Conservation (phyloP, 2,329 filamentous ascomycete species). For the Monilinia laxa region DNA sequence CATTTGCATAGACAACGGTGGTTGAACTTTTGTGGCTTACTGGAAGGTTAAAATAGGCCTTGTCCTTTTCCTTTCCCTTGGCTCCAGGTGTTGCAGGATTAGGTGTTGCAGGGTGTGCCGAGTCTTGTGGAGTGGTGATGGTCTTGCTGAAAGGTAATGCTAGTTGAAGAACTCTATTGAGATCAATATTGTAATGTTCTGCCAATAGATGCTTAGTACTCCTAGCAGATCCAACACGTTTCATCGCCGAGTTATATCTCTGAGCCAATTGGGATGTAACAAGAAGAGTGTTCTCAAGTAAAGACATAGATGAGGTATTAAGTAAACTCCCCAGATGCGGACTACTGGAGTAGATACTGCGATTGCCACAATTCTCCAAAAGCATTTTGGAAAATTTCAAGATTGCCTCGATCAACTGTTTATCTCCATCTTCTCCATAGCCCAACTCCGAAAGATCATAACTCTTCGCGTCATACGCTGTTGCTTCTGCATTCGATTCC, state of each 20-base stretch:
- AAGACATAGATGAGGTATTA: conserved; percentile 77
- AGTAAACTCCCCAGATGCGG: conserved; percentile 84
- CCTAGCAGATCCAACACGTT: conserved; percentile 69
- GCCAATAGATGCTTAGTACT: conserved; percentile 71
- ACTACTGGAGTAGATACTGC: conserved; percentile 94
- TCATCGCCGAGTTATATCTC: conserved; percentile 86
- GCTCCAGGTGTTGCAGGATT: conserved; percentile 55
- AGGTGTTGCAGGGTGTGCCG: conserved; percentile 50
- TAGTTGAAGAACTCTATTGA: conserved; percentile 81
- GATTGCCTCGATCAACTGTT: conserved; percentile 74
- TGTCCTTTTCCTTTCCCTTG: conserved; percentile 87
- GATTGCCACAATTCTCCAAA: conserved; percentile 91
- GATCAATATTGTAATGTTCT: conserved; percentile 79
- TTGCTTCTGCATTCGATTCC: conserved; percentile 47
- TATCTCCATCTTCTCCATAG: conserved; percentile 74
- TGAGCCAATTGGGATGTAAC: conserved; percentile 85
- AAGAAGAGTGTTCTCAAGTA: conserved; percentile 76
- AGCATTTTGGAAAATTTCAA: conserved; percentile 84
- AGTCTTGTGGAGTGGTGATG: conserved; percentile 49
- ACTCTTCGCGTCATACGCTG: conserved; percentile 49
- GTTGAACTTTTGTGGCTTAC: conserved; percentile 45
- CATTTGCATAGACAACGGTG: conserved; percentile 72
- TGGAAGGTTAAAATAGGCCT: conserved; percentile 46
- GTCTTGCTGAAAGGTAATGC: conserved; percentile 80
- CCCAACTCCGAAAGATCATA: conserved; percentile 56